Conservation (phyloP, 257 asterid species). For the Solanum ahanhuiri region DNA sequence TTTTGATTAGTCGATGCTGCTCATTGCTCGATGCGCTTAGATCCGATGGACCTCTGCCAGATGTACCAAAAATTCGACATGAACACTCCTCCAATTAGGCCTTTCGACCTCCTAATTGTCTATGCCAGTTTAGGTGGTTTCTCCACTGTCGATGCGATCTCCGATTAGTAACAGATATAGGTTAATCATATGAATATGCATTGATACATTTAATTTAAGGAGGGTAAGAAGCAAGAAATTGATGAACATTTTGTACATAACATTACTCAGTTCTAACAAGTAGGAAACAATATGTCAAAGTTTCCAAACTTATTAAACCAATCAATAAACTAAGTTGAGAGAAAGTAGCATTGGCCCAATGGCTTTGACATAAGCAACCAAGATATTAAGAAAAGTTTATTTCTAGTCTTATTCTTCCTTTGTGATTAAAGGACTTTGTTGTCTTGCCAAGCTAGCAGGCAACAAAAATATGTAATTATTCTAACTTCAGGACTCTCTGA, state of each 20-base stretch:
- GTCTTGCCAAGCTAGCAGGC: neutral
- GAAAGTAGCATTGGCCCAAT: neutral
- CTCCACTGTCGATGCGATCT: no score
- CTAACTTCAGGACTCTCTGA: neutral
- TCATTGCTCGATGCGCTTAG: no score
- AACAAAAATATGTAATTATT: neutral
- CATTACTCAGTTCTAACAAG: neutral
- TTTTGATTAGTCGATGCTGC: no score
- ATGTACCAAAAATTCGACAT: no score
- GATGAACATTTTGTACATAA: no score
- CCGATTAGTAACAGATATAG: no score
- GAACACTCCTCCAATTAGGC: no score
- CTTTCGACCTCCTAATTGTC: no score
- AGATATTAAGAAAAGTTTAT: neutral
- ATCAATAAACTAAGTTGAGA: neutral
- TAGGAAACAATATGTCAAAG: neutral
- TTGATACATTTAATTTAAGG: no score
- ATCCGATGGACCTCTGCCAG: no score
- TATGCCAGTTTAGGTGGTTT: fast-evolving
- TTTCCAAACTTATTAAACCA: neutral
- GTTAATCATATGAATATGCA: no score
- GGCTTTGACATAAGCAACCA: neutral
- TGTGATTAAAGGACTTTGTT: neutral
- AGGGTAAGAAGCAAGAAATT: neutral
- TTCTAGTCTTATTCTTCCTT: neutral